Conservation (phyloP, 306 rosid species). For the Glycine tomentella region DNA sequence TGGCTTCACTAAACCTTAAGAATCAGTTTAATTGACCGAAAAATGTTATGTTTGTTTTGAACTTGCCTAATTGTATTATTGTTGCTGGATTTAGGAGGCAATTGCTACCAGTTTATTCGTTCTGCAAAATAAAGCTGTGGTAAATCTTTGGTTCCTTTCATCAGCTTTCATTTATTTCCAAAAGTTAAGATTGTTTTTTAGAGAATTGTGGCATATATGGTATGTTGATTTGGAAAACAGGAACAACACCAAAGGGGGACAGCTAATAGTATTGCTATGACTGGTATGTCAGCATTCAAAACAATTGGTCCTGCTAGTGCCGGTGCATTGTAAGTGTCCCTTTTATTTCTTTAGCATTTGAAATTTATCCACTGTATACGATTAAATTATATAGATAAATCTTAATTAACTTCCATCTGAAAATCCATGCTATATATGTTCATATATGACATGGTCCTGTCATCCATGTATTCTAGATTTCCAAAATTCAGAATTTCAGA, state of each 20-base stretch:
- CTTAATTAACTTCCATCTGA: too few species aligned
- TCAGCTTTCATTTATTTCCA: not conserved
- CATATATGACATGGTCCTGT: not conserved
- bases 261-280: constrained; percentile 82
- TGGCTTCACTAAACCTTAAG: not conserved
- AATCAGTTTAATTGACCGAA: not conserved
- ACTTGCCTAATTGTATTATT: not conserved
- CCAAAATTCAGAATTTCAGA: too few species aligned
- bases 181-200: not conserved
- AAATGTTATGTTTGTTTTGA: too few species aligned
- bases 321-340: constrained; percentile 72
- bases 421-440: not conserved
- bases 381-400: not conserved
- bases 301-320: constrained; percentile 83
- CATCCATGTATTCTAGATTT: too few species aligned
- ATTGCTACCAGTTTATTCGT: constrained; percentile 66
- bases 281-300: constrained; percentile 84
- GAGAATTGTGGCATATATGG: constrained; percentile 16
- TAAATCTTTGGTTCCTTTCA: constrained; percentile 41
- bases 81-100: constrained; percentile 48
- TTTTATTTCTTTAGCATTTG: constrained; percentile 20
- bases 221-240: constrained; percentile 52
- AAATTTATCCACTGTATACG: not conserved
- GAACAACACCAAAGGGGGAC: constrained; percentile 80
- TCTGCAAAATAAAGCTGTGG: constrained; percentile 87